Evolutionary conservation across 2,329 filamentous ascomycete species (phyloP).

Genomic region (Colletotrichum simmondsii): DNA sequence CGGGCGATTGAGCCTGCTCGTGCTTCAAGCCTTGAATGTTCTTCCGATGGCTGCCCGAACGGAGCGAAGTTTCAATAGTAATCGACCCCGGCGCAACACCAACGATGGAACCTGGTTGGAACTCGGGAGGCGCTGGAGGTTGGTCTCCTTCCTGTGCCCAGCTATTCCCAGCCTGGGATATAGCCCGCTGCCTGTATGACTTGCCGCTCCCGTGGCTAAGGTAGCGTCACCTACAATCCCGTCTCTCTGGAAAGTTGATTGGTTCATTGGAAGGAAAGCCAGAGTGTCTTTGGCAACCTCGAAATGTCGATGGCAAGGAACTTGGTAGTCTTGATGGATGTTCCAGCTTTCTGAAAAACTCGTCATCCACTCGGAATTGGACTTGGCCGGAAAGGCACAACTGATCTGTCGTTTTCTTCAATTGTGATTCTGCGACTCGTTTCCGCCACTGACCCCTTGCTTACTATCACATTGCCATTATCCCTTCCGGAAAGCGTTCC

Average conservation of each 20-base stretch:
- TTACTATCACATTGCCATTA: background rate
- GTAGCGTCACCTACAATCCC: background rate
- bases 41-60: background rate
- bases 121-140: background rate
- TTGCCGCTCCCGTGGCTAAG: constrained; percentile 13
- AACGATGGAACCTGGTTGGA: background rate
- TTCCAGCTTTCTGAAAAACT: background rate
- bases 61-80: background rate
- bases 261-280: background rate
- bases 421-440: background rate
- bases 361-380: background rate
- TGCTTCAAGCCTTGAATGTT: background rate
- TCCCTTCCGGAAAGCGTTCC: constrained; percentile 2
- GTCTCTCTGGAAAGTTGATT: background rate
- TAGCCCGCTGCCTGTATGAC: background rate
- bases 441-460: constrained; percentile 5
- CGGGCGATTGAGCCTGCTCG: background rate
- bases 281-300: background rate
- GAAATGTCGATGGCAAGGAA: background rate
- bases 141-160: background rate
- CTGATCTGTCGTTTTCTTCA: background rate
- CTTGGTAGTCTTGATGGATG: background rate
- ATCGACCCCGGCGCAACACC: background rate
- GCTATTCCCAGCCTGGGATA: background rate
- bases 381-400: background rate